Evolutionary conservation across 192 early-diverging fungal species (phyloP), one percentile per base, ranked within the genome.

Genomic region (Entophlyctis helioformis): DNA sequence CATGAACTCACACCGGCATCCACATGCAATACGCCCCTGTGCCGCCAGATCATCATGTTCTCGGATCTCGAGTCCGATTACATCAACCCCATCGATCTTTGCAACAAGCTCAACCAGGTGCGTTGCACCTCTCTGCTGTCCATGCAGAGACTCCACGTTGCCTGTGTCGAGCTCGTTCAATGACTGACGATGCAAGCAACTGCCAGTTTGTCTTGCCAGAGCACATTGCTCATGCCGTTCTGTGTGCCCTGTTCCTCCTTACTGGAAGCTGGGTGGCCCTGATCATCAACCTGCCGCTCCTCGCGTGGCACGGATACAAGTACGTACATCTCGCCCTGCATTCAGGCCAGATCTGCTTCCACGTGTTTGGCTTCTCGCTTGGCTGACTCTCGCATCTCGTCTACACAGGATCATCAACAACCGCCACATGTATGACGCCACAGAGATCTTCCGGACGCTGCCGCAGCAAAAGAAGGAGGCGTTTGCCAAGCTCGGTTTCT

Each of bases 31-130:
- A n/a, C 37, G 32, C 12, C 37, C 22, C 40, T 35, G 5, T 15
- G 24, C 26, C 35, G 36, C 34, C 51, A 74, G 66, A 82, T 85
- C 44, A 82, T 82, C 57, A 80, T 82, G 79, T 80, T 85, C 44
- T 82, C 80, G 11, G 83, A 84, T 59, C 64, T 92, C 46, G 86
- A 98, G 72, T 89, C 86, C 68, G 95, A 98, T 56, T 98, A 98
- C 70, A 93, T 98, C 71, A 98, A 98, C 63, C 95, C 95, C 11
- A 98, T 98, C 53, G 95, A 98, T 60, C 78, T 98, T 38, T 94
- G 89, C 69, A 86, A 85, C 65, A 90, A 83, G 51, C 73, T 98
- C 57, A 98, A 98, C 62, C 85, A 82, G 68, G 89, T 87, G 72
- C 41, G 45, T 35, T 42, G 15, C 9, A 21, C 21, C 20, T 26